These are phyloP conservation scores for Phytophthora parvispora DNA, from an alignment of 352 stramenopile species.

Conservation along the genomic window DNA sequence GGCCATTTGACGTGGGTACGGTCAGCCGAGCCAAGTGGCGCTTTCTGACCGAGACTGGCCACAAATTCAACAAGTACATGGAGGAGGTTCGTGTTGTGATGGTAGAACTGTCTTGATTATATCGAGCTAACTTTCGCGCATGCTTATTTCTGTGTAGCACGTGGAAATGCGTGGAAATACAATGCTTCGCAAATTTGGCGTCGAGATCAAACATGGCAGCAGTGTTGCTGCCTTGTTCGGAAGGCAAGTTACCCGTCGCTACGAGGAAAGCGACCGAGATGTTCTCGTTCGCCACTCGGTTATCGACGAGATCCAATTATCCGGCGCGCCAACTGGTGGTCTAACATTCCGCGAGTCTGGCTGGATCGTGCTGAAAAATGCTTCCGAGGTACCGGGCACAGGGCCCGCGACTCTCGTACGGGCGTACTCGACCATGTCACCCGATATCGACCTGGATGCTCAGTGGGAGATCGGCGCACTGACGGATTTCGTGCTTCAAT, in stretches of 20 bases:
- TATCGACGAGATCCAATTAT: slow-evolving; percentile 19
- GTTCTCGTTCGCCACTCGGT: slow-evolving; percentile 38
- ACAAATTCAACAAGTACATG: slow-evolving; percentile 38
- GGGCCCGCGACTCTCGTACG: slow-evolving; percentile 31
- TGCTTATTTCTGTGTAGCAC: background rate
- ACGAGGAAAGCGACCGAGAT: slow-evolving; percentile 22
- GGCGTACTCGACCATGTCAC: slow-evolving; percentile 34
- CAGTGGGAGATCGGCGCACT: slow-evolving; percentile 45
- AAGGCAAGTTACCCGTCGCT: slow-evolving; percentile 32
- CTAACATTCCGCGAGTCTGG: slow-evolving; percentile 33
- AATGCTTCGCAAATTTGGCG: slow-evolving; percentile 27
- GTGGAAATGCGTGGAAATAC: background rate
- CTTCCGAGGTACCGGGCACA: slow-evolving; percentile 14
- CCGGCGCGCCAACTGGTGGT: background rate
- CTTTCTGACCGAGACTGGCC: slow-evolving; percentile 26
- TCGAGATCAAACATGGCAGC: slow-evolving; percentile 28
- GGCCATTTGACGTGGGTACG: slow-evolving; percentile 31
- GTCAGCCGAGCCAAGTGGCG: slow-evolving; percentile 29
- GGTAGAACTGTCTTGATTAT: background rate
- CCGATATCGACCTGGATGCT: slow-evolving; percentile 37
- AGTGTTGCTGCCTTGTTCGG: slow-evolving; percentile 20
- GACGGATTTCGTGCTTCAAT: slow-evolving; percentile 56
- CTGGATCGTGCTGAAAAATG: slow-evolving; percentile 42
- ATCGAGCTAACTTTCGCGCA: background rate
- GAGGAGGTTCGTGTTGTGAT: slow-evolving; percentile 14